phyloP scores from a whole-genome alignment of 768 basidiomycete species.

The Leccinum barrowsii region DNA sequence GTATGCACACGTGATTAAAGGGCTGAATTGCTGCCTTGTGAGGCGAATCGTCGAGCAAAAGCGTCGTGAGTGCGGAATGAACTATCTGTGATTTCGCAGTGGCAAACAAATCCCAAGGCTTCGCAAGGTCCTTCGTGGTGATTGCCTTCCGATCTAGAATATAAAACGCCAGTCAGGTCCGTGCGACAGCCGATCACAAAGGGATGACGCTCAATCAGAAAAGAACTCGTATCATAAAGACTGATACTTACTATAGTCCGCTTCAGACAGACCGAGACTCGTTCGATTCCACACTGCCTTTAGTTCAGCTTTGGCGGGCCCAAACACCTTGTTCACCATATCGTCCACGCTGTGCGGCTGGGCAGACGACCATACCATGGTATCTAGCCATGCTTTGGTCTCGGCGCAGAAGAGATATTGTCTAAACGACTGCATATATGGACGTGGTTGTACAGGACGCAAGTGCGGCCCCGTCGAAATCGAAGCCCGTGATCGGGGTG shows the following conservation, averaged over 20 bases:
- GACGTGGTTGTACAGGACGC: slow-evolving; percentile 53
- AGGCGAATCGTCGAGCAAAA: slow-evolving; percentile 52
- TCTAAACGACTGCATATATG: slow-evolving; percentile 61
- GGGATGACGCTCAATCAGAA: slow-evolving; percentile 14
- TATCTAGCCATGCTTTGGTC: slow-evolving; percentile 68
- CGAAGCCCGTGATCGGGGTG: slow-evolving; percentile 26
- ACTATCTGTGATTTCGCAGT: slow-evolving; percentile 5
- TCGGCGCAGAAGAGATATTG: slow-evolving; percentile 59
- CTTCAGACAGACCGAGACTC: slow-evolving; percentile 60
- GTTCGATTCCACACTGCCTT: slow-evolving; percentile 78
- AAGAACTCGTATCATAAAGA: neutral
- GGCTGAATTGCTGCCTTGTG: slow-evolving; percentile 66
- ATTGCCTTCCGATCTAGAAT: slow-evolving; percentile 20
- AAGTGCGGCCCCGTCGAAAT: slow-evolving; percentile 16
- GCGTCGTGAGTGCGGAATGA: slow-evolving; percentile 46
- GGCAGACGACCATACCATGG: slow-evolving; percentile 88
- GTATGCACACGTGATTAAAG: slow-evolving; percentile 76
- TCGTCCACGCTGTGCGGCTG: slow-evolving; percentile 74
- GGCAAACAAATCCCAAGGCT: slow-evolving; percentile 55
- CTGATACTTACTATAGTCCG: slow-evolving; percentile 62
- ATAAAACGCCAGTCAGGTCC: neutral
- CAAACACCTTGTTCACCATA: slow-evolving; percentile 69
- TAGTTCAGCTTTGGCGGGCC: slow-evolving; percentile 37
- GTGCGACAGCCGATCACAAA: neutral
- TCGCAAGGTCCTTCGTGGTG: slow-evolving; percentile 75